phyloP scores from a whole-genome alignment of 306 rosid species.

The Sesbania bispinosa region DNA sequence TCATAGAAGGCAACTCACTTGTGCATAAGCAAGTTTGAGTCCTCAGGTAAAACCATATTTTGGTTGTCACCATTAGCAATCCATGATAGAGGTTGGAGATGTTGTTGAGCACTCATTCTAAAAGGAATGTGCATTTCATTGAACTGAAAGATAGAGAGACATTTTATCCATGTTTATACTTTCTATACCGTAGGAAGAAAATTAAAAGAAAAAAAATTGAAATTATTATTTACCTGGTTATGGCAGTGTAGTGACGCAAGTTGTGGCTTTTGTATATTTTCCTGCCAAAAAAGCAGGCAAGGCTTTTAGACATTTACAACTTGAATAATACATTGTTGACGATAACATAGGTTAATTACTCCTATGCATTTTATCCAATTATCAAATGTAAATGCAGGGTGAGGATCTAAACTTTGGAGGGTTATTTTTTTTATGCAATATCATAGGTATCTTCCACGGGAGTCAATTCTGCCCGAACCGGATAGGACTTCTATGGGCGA shows the following conservation, averaged over 20 bases:
- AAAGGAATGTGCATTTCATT: slow-evolving; percentile 64
- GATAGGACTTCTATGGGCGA: no score
- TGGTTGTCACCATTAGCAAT: slow-evolving; percentile 46
- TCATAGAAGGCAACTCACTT: slow-evolving; percentile 41
- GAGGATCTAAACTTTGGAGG: not conserved
- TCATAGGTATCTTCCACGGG: no score
- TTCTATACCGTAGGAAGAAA: not conserved
- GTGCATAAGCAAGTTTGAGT: slow-evolving; percentile 60
- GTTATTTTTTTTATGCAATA: no score
- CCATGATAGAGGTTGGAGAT: slow-evolving; percentile 73
- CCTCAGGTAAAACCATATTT: slow-evolving; percentile 48
- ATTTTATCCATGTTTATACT: not conserved
- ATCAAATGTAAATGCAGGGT: not conserved
- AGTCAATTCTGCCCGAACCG: no score
- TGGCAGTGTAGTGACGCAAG: slow-evolving; percentile 61
- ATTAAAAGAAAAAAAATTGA: not conserved
- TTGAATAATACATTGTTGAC: not conserved
- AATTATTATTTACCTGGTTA: slow-evolving; percentile 62
- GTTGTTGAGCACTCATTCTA: slow-evolving; percentile 64
- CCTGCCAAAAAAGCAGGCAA: slow-evolving; percentile 31
- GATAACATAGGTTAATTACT: not conserved
- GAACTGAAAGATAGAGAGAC: slow-evolving; percentile 59
- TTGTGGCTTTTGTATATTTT: slow-evolving; percentile 73
- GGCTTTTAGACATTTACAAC: not conserved
- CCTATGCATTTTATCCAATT: not conserved